Conservation (phyloP, 2,329 filamentous ascomycete species). For the Samsoniella hepiali region DNA sequence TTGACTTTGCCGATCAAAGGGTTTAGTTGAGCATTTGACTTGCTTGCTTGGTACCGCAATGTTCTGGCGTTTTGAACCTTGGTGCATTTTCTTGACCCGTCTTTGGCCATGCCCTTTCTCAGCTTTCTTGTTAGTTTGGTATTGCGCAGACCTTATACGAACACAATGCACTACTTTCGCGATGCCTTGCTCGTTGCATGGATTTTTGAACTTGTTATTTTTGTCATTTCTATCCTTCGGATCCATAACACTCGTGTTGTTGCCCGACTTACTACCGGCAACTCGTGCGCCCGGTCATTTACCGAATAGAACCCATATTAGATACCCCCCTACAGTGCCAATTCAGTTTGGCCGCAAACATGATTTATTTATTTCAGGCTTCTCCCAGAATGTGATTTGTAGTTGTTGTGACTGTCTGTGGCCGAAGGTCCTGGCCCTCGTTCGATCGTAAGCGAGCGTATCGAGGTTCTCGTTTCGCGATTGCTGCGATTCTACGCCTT, state of each 20-base stretch:
- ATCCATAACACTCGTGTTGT: conserved; percentile 7
- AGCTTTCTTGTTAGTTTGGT: conserved; percentile 8
- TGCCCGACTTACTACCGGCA: background rate
- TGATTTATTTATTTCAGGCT: background rate
- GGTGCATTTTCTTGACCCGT: conserved; percentile 22
- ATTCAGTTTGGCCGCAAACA: conserved; percentile 7
- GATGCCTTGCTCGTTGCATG: conserved; percentile 8
- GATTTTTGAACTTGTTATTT: conserved; percentile 1
- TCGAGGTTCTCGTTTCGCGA: background rate
- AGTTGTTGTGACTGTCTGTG: conserved; percentile 19
- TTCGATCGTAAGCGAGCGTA: background rate
- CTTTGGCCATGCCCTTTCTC: conserved; percentile 21
- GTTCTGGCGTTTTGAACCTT: conserved; percentile 10
- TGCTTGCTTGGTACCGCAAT: background rate
- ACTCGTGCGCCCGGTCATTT: conserved; percentile 20
- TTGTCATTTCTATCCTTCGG: conserved; percentile 12
- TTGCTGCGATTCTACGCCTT: conserved; percentile 59
- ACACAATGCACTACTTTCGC: conserved; percentile 6
- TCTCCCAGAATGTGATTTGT: background rate
- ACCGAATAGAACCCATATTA: conserved; percentile 34
- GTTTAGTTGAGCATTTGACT: conserved; percentile 42
- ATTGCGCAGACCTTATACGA: background rate
- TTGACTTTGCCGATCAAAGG: conserved; percentile 77
- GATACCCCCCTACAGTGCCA: conserved; percentile 28
- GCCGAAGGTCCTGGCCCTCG: conserved; percentile 20